Conservation (phyloP, 257 asterid genomes). For the Misopates orontium region DNA sequence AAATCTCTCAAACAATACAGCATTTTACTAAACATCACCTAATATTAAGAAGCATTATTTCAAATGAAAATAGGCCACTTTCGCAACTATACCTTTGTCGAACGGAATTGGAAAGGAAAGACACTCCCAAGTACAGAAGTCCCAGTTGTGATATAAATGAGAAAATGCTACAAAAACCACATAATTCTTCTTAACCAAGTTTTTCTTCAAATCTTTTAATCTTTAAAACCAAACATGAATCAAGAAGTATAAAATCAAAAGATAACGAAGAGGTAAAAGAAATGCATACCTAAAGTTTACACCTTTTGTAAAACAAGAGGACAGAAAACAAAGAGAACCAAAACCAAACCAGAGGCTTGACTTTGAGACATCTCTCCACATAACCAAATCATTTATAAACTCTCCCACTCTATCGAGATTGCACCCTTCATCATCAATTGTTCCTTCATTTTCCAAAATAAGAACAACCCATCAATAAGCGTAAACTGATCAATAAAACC, state of each 20-base stretch:
- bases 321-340: slow-evolving; percentile 76
- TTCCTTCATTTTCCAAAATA: slow-evolving; percentile 28
- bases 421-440: slow-evolving; percentile 43
- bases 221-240: background rate
- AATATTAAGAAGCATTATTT: background rate
- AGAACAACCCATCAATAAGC: background rate
- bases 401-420: slow-evolving; percentile 54
- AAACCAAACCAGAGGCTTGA: slow-evolving; percentile 99
- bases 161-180: slow-evolving; percentile 60
- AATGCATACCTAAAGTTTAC: slow-evolving; percentile 62
- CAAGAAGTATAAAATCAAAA: background rate
- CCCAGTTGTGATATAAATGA: slow-evolving; percentile 80
- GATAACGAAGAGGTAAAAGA: background rate
- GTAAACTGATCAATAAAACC: background rate
- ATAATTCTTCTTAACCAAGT: too few relatives aligned
- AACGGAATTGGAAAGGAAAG: slow-evolving; percentile 73
- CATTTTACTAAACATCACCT: background rate
- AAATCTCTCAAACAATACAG: slow-evolving; percentile 20
- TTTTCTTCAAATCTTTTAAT: too few relatives aligned
- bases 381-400: slow-evolving; percentile 57
- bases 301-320: slow-evolving; percentile 74
- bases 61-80: background rate
- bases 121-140: slow-evolving; percentile 59
- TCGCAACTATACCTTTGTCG: slow-evolving; percentile 57
- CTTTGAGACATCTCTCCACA: slow-evolving; percentile 94